These are phyloP conservation scores for Diaporthe sp. DNA, from an alignment of 2,329 filamentous ascomycete genomes.

Conservation along the genomic window DNA sequence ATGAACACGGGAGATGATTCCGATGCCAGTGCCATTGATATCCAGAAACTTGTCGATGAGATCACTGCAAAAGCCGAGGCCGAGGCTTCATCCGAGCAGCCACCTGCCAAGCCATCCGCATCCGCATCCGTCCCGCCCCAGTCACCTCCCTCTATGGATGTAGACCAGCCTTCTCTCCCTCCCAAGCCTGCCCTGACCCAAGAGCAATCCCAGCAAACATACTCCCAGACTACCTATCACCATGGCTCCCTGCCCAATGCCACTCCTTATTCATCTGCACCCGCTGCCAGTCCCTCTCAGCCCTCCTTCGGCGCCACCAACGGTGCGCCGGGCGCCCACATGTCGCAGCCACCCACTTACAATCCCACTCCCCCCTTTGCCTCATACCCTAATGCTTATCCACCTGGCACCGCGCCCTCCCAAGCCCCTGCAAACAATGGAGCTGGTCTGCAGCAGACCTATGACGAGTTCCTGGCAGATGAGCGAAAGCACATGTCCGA, in stretches of 20 bases:
- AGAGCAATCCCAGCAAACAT: conserved; percentile 43
- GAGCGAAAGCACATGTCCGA: conserved; percentile 83
- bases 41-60: conserved; percentile 54
- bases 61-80: conserved; percentile 51
- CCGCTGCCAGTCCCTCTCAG: conserved; percentile 36
- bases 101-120: conserved; percentile 41
- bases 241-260: conserved; percentile 42
- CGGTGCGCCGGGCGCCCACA: conserved; percentile 33
- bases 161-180: conserved; percentile 48
- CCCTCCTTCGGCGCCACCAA: conserved; percentile 35
- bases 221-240: conserved; percentile 39
- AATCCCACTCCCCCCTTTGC: conserved; percentile 38
- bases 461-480: conserved; percentile 80
- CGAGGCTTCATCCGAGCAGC: conserved; percentile 41
- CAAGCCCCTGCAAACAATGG: conserved; percentile 34
- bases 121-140: conserved; percentile 26
- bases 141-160: conserved; percentile 42
- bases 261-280: conserved; percentile 36
- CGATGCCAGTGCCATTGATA: conserved; percentile 49
- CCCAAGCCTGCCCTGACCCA: conserved; percentile 49
- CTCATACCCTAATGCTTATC: conserved; percentile 41
- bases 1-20: conserved; percentile 38
- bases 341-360: conserved; percentile 36
- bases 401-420: conserved; percentile 39
- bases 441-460: conserved; percentile 69